Evolutionary conservation across 305 asterid genomes (phyloP).

Genomic region (Fraxinus xanthoxyloides): DNA sequence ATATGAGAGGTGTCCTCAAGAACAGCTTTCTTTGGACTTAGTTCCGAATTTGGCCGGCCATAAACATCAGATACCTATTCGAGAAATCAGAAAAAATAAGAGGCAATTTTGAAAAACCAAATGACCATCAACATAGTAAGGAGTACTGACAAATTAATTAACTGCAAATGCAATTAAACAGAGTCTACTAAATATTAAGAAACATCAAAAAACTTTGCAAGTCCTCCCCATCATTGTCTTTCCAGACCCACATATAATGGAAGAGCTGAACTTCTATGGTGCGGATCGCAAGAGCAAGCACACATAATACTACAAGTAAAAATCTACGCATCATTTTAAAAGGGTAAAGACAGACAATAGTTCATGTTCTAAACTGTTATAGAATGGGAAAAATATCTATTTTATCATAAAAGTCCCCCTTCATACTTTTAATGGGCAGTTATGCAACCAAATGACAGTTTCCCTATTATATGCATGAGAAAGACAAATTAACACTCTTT

Average conservation of each 20-base stretch:
- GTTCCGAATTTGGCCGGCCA: conserved; percentile 75
- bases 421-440: not conserved
- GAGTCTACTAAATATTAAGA: not conserved
- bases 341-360: conserved; percentile 1
- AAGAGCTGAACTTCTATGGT: not conserved
- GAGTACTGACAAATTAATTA: conserved; percentile 20
- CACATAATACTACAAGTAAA: conserved; percentile 1
- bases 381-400: conserved; percentile 1
- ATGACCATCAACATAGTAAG: conserved; percentile 17
- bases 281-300: conserved; percentile 3
- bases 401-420: not conserved
- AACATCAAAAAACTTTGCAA: not conserved
- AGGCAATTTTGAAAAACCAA: conserved; percentile 9
- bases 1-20: conserved; percentile 59
- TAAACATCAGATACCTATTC: conserved; percentile 82
- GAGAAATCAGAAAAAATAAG: conserved; percentile 27
- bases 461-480: not conserved
- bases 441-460: not conserved
- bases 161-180: not conserved
- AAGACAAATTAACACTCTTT: not conserved
- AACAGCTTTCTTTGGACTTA: conserved; percentile 65
- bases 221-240: not conserved
- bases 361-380: conserved; percentile 5
- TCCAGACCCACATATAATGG: conserved; percentile 3
- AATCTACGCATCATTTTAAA: not conserved